Percentiles rank a stretch among this genome's conserved stretches.
Evolutionary conservation across 306 rosid species (phyloP).

Genomic region (Rubus parviflorus): DNA sequence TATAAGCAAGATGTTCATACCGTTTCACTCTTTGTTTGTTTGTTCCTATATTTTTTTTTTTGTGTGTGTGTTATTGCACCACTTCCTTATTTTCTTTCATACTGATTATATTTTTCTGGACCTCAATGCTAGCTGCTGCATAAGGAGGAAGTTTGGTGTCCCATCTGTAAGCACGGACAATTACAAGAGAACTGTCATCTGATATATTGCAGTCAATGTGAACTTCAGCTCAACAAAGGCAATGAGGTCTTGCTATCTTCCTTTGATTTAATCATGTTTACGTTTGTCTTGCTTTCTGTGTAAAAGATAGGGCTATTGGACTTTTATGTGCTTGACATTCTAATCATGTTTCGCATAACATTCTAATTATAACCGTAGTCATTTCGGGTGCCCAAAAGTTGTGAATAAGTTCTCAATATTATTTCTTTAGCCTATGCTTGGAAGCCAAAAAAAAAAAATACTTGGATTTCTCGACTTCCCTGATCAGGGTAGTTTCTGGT

Average conservation of each 20-base stretch:
- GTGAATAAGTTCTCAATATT: too few relatives aligned
- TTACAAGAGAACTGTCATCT: conserved; percentile 48
- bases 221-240: conserved; percentile 59
- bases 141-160: conserved; percentile 69
- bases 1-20: background rate
- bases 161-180: conserved; percentile 77
- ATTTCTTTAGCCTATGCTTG: too few relatives aligned
- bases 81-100: background rate
- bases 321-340: too few relatives aligned
- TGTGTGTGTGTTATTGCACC: background rate
- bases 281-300: background rate
- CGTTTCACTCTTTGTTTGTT: too few relatives aligned
- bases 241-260: conserved; percentile 53
- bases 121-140: conserved; percentile 36
- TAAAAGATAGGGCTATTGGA: too few relatives aligned
- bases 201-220: conserved; percentile 57
- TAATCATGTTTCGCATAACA: too few relatives aligned
- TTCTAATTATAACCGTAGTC: too few relatives aligned
- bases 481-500: too few relatives aligned
- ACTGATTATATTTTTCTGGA: conserved; percentile 25
- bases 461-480: too few relatives aligned
- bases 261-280: conserved; percentile 11
- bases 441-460: too few relatives aligned
- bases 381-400: too few relatives aligned
- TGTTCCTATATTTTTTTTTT: background rate